These are phyloP conservation scores for Graphiopsis chlorocephala DNA, from an alignment of 2,329 filamentous ascomycete genomes.

Conservation along the genomic window DNA sequence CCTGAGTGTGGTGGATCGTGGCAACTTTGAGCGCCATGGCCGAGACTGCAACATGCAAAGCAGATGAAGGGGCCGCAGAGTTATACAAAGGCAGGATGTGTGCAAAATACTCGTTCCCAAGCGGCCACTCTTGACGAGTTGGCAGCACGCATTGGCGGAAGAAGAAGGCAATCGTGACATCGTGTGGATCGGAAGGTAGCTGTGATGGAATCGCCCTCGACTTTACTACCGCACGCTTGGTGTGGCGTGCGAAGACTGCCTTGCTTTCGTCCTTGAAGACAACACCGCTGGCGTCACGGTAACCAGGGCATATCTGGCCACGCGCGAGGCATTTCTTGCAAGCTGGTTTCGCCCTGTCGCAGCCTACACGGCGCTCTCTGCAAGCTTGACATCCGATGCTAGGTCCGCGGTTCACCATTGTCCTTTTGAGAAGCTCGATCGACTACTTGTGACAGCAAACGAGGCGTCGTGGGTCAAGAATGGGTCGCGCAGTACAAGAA, in stretches of 20 bases:
- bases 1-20: neutral
- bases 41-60: neutral
- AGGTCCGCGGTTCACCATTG: neutral
- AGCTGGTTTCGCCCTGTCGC: constrained; percentile 15
- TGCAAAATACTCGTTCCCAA: neutral
- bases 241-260: neutral
- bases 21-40: neutral
- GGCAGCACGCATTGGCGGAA: neutral
- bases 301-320: constrained; percentile 14
- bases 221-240: neutral
- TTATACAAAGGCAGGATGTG: neutral
- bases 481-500: no score
- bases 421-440: neutral
- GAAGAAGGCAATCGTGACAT: neutral
- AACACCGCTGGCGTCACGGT: neutral
- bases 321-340: constrained; percentile 17
- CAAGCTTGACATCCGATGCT: constrained; percentile 18
- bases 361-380: constrained; percentile 16
- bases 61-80: neutral
- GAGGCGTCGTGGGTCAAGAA: no score
- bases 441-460: no score
- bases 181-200: neutral
- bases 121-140: neutral
- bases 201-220: neutral
- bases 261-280: neutral